Base-by-base conservation (phyloP, 2,329 filamentous ascomycete species). In the Pestalotiopsis sp. region DNA sequence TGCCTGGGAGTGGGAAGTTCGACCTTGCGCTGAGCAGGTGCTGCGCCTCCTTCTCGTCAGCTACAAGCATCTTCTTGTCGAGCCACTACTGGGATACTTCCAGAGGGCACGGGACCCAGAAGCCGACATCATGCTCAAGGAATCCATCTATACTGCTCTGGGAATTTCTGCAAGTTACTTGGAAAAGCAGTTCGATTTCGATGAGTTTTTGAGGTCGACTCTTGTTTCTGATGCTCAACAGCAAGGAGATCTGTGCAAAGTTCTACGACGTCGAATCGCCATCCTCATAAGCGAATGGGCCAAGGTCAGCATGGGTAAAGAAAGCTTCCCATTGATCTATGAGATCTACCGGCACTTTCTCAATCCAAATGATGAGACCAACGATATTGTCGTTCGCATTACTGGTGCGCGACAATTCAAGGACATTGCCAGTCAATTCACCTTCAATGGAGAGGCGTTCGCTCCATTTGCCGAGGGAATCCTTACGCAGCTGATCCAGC, bases 81-180 rank as follows among this genome's bases (percentile, higher is more conserved):
- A 92, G 60, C 94, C 94, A 17, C 83, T 99, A 36, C 83, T 98
- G 59, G 86, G 88, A 63, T 97, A 98, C 73, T 98, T 98, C 78
- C 87, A 92, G 72, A 90, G 89, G 7, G 92, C 94, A 67, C 91
- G 93, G 69, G 88, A 89, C 83, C 85, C 87, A 5, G 77, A 86
- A 39, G 78, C 83, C 12, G 90, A 96, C 71, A 87, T 98, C 13
- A 86, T 96, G 17, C 90, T 93, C 69, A 98, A 98, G 78, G 96
- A 99, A 78, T 95, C 95, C 0, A 90, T 98, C 0, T 99, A 99
- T 77, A 97, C 93, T 4, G 94, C 95, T 12, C 91, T 99, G 82
- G 95, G 95, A 2, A 86, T 98, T 65, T 90, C 96, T 0, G 93
- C 95, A 1, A 87, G 93, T 2, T 90, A 95, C 52, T 83, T 98